Evolutionary conservation across 2,329 filamentous ascomycete species (phyloP).

Genomic region (Trichoderma koningii): DNA sequence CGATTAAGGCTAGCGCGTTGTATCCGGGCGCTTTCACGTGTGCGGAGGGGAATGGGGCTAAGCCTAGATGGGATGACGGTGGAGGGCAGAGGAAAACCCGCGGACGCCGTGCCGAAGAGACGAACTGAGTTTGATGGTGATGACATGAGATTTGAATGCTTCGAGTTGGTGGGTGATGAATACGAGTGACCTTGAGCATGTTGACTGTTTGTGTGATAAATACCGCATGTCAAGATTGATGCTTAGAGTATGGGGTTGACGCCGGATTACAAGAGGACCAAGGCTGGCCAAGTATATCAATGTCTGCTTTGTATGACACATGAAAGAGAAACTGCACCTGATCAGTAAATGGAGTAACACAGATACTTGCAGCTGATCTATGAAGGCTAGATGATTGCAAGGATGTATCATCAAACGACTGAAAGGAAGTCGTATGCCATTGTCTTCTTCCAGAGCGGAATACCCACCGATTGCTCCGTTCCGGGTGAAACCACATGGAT

Average conservation of each 20-base stretch:
- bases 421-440: too few relatives aligned
- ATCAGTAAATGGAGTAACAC: too few relatives aligned
- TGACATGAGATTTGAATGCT: not conserved
- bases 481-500: too few relatives aligned
- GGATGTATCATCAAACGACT: too few relatives aligned
- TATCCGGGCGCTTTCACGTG: constrained; percentile 21
- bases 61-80: not conserved
- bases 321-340: too few relatives aligned
- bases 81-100: constrained; percentile 13
- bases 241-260: not conserved
- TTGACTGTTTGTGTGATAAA: not conserved
- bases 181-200: not conserved
- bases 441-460: too few relatives aligned
- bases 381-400: too few relatives aligned
- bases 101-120: constrained; percentile 27
- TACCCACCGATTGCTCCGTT: too few relatives aligned
- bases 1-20: not conserved
- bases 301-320: too few relatives aligned
- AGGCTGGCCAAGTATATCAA: too few relatives aligned
- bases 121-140: not conserved
- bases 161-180: not conserved
- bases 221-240: not conserved
- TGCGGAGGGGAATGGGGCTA: constrained; percentile 1
- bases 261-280: not conserved
- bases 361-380: too few relatives aligned